Conservation (phyloP, 208 protist genomes). For the Naegleria fowleri region DNA sequence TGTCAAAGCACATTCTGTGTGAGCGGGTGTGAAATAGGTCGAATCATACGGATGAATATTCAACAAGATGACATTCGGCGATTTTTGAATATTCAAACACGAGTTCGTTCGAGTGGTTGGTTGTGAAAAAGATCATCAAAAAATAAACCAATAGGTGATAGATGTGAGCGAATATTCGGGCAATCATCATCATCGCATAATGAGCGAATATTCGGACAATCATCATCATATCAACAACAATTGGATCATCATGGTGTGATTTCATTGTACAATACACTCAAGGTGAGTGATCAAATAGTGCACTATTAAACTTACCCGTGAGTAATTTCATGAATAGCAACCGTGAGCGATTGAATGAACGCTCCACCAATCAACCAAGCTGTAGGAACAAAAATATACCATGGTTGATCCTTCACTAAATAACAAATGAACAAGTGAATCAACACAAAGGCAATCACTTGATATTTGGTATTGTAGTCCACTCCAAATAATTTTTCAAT, state of each 20-base stretch:
- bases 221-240: too few relatives aligned
- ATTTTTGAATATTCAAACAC: too few relatives aligned
- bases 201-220: too few relatives aligned
- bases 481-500: conserved; percentile 66
- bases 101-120: too few relatives aligned
- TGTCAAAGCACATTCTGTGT: conserved; percentile 63
- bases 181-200: too few relatives aligned
- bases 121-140: too few relatives aligned
- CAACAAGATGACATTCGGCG: too few relatives aligned
- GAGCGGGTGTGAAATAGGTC: background rate
- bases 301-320: conserved; percentile 58
- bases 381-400: conserved; percentile 56
- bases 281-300: background rate
- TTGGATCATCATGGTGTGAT: too few relatives aligned
- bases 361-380: conserved; percentile 72
- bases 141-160: too few relatives aligned
- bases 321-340: conserved; percentile 81
- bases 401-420: conserved; percentile 57
- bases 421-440: conserved; percentile 53
- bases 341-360: conserved; percentile 65
- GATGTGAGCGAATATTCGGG: too few relatives aligned
- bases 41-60: too few relatives aligned
- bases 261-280: too few relatives aligned
- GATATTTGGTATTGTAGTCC: conserved; percentile 45
- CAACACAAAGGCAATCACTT: conserved; percentile 47